These are phyloP conservation scores for Coniferiporia sulphurascens DNA, from an alignment of 1,284 basidiomycete genomes.

Conservation along the genomic window DNA sequence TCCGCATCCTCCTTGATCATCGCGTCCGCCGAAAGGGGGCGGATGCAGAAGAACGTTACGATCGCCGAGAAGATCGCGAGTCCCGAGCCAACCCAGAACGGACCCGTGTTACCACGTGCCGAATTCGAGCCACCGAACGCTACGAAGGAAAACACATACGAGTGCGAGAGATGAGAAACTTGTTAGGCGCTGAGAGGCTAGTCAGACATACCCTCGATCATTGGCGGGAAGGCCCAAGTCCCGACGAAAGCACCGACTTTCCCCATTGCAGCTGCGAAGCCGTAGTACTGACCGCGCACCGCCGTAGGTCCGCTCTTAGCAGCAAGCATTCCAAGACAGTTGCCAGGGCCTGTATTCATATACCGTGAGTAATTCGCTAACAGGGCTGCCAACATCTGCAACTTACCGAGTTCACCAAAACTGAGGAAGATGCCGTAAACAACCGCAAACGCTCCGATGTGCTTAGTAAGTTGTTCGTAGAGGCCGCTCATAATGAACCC, in stretches of 20 bases:
- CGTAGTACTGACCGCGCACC: slow-evolving; percentile 83
- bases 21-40: slow-evolving; percentile 70
- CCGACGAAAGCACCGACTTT: slow-evolving; percentile 87
- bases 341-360: slow-evolving; percentile 55
- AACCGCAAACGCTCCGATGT: slow-evolving; percentile 79
- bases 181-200: not conserved
- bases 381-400: not conserved
- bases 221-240: slow-evolving; percentile 73
- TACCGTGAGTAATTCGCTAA: no score
- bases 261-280: slow-evolving; percentile 83
- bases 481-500: slow-evolving; percentile 85
- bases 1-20: slow-evolving; percentile 76
- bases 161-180: not conserved
- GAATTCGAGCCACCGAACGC: slow-evolving; percentile 55
- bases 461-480: slow-evolving; percentile 54
- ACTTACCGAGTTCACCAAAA: slow-evolving; percentile 71
- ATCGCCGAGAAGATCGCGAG: slow-evolving; percentile 77
- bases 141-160: slow-evolving; percentile 23
- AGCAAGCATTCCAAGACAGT: slow-evolving; percentile 77
- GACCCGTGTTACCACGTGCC: slow-evolving; percentile 64
- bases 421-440: slow-evolving; percentile 89
- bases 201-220: slow-evolving; percentile 47
- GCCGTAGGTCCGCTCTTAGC: slow-evolving; percentile 81
- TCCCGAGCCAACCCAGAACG: slow-evolving; percentile 70
- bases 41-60: slow-evolving; percentile 72